Conservation (phyloP, 805 yeast genomes). For the Brettanomyces anomalus region DNA sequence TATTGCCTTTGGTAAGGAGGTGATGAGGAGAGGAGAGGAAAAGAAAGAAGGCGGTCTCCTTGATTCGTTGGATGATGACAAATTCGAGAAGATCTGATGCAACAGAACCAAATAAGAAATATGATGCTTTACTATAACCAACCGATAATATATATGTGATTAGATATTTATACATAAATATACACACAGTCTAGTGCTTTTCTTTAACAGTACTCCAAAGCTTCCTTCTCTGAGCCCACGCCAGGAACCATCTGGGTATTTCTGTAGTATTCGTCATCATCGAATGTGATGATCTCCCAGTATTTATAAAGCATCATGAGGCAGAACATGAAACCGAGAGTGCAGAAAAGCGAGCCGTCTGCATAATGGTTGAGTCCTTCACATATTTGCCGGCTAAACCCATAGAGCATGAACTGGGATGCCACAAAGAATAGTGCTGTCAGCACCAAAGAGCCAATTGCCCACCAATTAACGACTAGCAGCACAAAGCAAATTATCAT, state of each 20-base stretch:
- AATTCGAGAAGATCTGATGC: conserved; percentile 11
- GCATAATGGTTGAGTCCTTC: conserved; percentile 69
- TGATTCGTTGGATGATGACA: conserved; percentile 20
- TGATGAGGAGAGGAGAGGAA: conserved; percentile 40
- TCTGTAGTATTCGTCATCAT: conserved; percentile 76
- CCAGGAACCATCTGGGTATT: conserved; percentile 8
- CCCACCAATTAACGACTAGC: conserved; percentile 70
- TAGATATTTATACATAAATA: too few relatives aligned
- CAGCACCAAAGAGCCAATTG: conserved; percentile 71
- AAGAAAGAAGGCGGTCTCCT: conserved; percentile 25
- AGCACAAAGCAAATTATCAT: conserved; percentile 56
- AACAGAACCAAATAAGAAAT: neutral
- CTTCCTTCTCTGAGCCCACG: neutral
- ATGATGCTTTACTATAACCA: neutral
- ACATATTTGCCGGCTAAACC: conserved; percentile 60
- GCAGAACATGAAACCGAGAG: conserved; percentile 70
- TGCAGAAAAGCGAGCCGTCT: conserved; percentile 83
- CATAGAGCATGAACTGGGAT: conserved; percentile 76
- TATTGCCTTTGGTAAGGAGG: conserved; percentile 50
- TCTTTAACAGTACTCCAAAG: neutral
- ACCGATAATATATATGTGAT: neutral
- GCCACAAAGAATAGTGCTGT: conserved; percentile 65
- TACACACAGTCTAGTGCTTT: too few relatives aligned
- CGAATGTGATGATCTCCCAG: conserved; percentile 94
- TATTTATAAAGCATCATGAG: conserved; percentile 93